Evolutionary conservation across 306 rosid species (phyloP), one percentile per base, ranked within the genome.

Genomic region (Cucurbita argyrosperma): DNA sequence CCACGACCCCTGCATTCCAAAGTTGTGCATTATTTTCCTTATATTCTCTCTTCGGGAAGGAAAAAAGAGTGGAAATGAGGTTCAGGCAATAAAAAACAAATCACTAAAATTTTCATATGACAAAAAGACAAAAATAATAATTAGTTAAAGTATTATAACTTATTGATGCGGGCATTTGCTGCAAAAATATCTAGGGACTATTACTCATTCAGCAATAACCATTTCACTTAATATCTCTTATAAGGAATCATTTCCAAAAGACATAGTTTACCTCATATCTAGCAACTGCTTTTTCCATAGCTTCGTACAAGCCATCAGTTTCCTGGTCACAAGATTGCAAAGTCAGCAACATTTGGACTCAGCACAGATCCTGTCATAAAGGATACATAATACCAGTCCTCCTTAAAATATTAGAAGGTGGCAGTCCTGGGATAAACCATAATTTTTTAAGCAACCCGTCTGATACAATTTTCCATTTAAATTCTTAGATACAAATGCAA

Each of bases 261-360:
- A 18, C 50, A 51, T 35, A 75, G 51, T 58, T 85, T 84, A 95
- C 99, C 99, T 95, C 99, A 83, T 89, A 88, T 90, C 90, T 87
- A 12, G 91, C 85, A 67, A 95, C 76, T 55, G 97, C 97, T 60
- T 81, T 85, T 79, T 89, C 90, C 97, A 95, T 89, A 69, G 97
- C 97, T 67, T 88, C 88, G 79, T 80, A 83, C 82, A 95, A 83
- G 76, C 84, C 97, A 85, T 82, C 90, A 70, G 96, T 85, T 84
- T 95, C 99, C 99, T 95, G 97, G 85, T 84, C 90, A 91, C 90
- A 87, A 88, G 86, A 95, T 84, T 87, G 96, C 86, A 88, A 88
- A 87, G 89, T 95, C 89, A 95, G 91, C 84, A 79, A 89, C 85
- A 81, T 79, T 83, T 82, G 80, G 79, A 85, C 87, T 84, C 82